Evolutionary conservation across 148 eudicot species (phyloP).

Genomic region (Diospyros lotus): DNA sequence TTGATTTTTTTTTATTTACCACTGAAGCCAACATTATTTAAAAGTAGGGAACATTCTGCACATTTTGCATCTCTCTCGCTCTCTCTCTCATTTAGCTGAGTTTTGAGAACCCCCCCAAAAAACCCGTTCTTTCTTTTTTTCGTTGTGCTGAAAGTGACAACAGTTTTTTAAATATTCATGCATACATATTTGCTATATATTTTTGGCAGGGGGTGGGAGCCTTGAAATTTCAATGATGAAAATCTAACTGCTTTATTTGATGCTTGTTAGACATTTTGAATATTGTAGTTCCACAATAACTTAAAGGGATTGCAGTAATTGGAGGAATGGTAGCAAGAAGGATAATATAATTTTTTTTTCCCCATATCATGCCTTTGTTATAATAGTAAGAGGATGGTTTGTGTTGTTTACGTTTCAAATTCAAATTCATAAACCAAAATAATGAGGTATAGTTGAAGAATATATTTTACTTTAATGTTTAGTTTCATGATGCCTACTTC

Average conservation of each 20-base stretch:
- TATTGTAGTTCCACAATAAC: neutral
- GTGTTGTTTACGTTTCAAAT: neutral
- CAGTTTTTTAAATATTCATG: neutral
- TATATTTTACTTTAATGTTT: no score
- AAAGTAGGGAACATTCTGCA: neutral
- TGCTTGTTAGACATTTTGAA: neutral
- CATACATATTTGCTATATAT: neutral
- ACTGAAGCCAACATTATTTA: no score
- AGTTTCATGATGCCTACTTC: no score
- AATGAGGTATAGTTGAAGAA: neutral
- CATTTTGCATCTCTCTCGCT: neutral
- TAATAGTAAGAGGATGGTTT: neutral
- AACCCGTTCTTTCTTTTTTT: constrained; percentile 1
- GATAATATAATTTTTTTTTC: no score
- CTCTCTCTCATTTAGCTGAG: neutral
- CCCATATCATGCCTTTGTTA: no score
- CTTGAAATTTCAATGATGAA: neutral
- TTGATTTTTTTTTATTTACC: neutral
- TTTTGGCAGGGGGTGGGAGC: neutral
- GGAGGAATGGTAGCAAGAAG: neutral
- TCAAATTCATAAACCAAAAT: no score
- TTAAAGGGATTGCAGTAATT: neutral
- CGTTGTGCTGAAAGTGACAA: neutral
- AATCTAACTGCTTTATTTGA: neutral
- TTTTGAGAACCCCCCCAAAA: neutral